Evolutionary conservation across 495 filamentous ascomycete genomes (phyloP).

Genomic region (Cercophora samala): DNA sequence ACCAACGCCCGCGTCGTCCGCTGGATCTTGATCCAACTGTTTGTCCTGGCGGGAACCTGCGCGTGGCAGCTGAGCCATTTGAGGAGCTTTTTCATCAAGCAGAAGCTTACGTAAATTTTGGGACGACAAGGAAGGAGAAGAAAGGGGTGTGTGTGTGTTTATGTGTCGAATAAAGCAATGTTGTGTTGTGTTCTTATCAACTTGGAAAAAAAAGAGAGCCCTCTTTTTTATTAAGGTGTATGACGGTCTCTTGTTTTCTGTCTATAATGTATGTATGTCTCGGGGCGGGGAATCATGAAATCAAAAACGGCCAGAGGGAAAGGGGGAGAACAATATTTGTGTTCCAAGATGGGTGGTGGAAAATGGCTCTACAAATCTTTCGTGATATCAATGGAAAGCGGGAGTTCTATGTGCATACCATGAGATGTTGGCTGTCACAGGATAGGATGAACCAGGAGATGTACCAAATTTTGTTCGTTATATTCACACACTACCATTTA

Average conservation of each 20-base stretch:
- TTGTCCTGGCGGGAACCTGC: slow-evolving; percentile 85
- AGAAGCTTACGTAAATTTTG: slow-evolving; percentile 75
- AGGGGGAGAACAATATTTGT: not conserved
- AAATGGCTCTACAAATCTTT: not conserved
- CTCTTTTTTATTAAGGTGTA: no score
- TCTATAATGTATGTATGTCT: not conserved
- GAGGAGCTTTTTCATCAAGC: slow-evolving; percentile 98
- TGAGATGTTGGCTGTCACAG: no score
- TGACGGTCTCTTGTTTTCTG: not conserved
- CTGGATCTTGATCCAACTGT: slow-evolving; percentile 88
- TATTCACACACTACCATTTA: not conserved
- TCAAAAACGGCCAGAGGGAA: not conserved
- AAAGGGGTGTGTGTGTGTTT: not conserved
- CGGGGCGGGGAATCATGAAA: not conserved
- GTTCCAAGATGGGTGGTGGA: not conserved
- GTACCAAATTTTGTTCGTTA: not conserved
- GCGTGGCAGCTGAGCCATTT: slow-evolving; percentile 97
- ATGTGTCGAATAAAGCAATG: not conserved
- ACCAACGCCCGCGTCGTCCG: slow-evolving; percentile 91
- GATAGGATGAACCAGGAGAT: not conserved
- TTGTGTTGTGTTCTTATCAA: not conserved
- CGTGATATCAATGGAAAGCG: not conserved
- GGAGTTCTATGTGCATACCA: not conserved
- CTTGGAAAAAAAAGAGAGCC: no score
- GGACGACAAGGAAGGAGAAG: not conserved